These are phyloP conservation scores for Logfia minima DNA, from an alignment of 129 eudicot genomes.

Conservation along the genomic window DNA sequence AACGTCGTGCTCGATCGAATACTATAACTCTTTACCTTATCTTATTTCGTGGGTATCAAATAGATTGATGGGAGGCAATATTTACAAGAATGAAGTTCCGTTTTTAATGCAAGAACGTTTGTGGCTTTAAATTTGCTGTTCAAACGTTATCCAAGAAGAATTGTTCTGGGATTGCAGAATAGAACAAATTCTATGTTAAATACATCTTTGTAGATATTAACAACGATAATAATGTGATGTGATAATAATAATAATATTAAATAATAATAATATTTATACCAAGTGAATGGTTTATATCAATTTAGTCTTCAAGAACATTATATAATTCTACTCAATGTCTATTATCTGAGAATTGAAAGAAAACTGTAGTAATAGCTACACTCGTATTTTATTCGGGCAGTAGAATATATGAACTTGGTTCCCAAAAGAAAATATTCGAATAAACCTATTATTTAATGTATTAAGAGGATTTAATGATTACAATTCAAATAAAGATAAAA, in stretches of 20 bases:
- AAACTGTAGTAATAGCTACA: not conserved
- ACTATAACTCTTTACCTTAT: conserved; percentile 29
- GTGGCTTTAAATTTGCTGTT: conserved; percentile 16
- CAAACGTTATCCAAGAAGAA: conserved; percentile 24
- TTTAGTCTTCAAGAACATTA: not conserved
- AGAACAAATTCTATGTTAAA: conserved; percentile 25
- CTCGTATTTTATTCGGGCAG: too few relatives aligned
- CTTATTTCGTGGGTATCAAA: conserved; percentile 29
- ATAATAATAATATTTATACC: too few relatives aligned
- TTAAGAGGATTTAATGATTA: too few relatives aligned
- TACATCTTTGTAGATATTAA: not conserved
- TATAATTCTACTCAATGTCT: not conserved
- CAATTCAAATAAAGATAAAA: too few relatives aligned
- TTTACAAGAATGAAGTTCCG: conserved; percentile 31
- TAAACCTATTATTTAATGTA: too few relatives aligned
- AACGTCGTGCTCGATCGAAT: conserved; percentile 2
- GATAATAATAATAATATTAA: too few relatives aligned
- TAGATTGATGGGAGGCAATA: conserved; percentile 14
- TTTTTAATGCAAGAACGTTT: conserved; percentile 25
- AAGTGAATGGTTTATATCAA: conserved; percentile 17
- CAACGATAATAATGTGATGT: not conserved
- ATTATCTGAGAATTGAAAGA: not conserved
- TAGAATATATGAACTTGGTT: too few relatives aligned
- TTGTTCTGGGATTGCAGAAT: conserved; percentile 15
- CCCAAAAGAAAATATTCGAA: not conserved